Percentiles rank a stretch among this genome's conserved stretches.
These are phyloP conservation scores for Salinomyces thailandicus DNA, from an alignment of 2,329 filamentous ascomycete genomes.

Conservation along the genomic window DNA sequence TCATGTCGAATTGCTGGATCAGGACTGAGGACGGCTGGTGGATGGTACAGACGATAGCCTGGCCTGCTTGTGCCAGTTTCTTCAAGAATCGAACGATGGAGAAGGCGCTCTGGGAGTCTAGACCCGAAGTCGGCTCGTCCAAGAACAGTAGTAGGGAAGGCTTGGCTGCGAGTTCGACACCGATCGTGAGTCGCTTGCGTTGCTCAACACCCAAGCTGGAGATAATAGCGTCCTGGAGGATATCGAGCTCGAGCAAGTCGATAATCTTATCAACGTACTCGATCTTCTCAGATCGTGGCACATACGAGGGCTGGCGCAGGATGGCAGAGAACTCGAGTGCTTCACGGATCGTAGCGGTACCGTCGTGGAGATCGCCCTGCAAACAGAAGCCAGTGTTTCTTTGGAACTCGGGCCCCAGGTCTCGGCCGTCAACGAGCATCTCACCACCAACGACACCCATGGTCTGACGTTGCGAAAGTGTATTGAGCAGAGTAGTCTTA, in stretches of 20 bases:
- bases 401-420: constrained; percentile 53
- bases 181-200: constrained; percentile 62
- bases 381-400: constrained; percentile 61
- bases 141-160: constrained; percentile 58
- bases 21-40: constrained; percentile 61
- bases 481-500: constrained; percentile 75
- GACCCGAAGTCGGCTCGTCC: constrained; percentile 60
- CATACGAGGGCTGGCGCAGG: constrained; percentile 47
- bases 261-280: constrained; percentile 58
- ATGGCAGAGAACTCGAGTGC: constrained; percentile 60
- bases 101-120: constrained; percentile 59
- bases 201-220: constrained; percentile 57
- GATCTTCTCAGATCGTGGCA: constrained; percentile 50
- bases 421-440: constrained; percentile 60
- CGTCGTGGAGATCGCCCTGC: constrained; percentile 62
- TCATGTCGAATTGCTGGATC: constrained; percentile 64
- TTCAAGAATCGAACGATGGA: constrained; percentile 58
- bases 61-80: constrained; percentile 55
- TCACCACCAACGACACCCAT: constrained; percentile 55
- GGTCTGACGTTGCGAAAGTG: constrained; percentile 60
- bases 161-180: constrained; percentile 61
- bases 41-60: constrained; percentile 65
- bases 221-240: constrained; percentile 58
- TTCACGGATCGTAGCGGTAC: constrained; percentile 56
- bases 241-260: constrained; percentile 52